Conservation (phyloP, 257 asterid species). For the Salvia miltiorrhiza region DNA sequence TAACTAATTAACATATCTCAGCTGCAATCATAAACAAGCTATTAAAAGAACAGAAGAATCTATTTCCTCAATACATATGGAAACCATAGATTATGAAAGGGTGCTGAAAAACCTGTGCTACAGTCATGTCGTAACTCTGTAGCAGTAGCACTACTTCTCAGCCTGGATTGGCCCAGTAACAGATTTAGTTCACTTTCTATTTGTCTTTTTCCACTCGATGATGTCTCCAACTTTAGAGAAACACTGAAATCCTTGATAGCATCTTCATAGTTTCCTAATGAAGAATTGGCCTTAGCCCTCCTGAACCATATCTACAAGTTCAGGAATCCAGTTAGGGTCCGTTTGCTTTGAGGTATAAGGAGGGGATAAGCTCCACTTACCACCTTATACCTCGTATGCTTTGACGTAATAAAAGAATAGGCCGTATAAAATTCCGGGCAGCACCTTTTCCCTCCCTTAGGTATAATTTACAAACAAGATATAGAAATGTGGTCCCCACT, state of each 20-base stretch:
- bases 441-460: too few relatives aligned
- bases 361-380: too few relatives aligned
- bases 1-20: neutral
- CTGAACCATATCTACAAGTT: slow-evolving; percentile 81
- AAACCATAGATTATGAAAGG: slow-evolving; percentile 6
- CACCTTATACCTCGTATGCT: too few relatives aligned
- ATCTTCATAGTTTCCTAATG: slow-evolving; percentile 61
- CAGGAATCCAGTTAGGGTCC: slow-evolving; percentile 21
- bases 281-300: slow-evolving; percentile 80
- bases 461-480: too few relatives aligned
- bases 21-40: slow-evolving; percentile 6
- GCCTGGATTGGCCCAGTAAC: slow-evolving; percentile 33
- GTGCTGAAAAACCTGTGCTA: slow-evolving; percentile 33
- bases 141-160: slow-evolving; percentile 24
- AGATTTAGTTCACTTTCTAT: slow-evolving; percentile 56
- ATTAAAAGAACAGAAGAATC: neutral
- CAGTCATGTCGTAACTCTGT: slow-evolving; percentile 31
- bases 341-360: too few relatives aligned
- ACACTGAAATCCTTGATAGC: slow-evolving; percentile 62
- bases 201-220: slow-evolving; percentile 71
- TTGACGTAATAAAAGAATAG: too few relatives aligned
- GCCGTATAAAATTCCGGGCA: too few relatives aligned
- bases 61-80: slow-evolving; percentile 5
- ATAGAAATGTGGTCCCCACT: too few relatives aligned
- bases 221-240: slow-evolving; percentile 56